Percentiles rank a stretch among this genome's conserved stretches.
These are phyloP conservation scores for Heritiera fomes DNA, from an alignment of 345 rosid species.

Conservation along the genomic window DNA sequence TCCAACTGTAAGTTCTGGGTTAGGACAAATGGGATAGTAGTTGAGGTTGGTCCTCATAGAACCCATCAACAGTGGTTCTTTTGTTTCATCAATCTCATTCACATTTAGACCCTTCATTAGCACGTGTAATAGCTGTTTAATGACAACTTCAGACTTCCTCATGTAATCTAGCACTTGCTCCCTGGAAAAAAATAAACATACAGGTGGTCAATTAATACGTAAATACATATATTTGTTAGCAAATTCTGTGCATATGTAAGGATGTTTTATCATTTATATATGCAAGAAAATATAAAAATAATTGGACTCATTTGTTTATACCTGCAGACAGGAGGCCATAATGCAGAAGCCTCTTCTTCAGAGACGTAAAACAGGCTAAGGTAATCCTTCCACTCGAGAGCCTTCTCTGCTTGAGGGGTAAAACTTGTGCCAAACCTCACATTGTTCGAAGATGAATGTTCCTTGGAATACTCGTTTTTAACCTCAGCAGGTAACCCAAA, in stretches of 20 bases:
- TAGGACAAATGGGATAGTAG: conserved; percentile 30
- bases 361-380: conserved; percentile 13
- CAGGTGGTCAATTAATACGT: background rate
- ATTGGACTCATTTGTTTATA: background rate
- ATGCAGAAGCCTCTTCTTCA: conserved; percentile 16
- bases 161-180: conserved; percentile 19
- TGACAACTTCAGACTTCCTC: conserved; percentile 23
- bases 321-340: conserved; percentile 30
- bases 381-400: conserved; percentile 27
- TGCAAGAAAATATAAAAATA: background rate
- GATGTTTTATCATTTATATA: background rate
- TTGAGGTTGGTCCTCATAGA: conserved; percentile 18
- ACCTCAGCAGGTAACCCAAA: background rate
- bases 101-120: conserved; percentile 22
- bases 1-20: conserved; percentile 24
- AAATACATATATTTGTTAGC: background rate
- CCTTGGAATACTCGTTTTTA: conserved; percentile 1
- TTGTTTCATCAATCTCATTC: conserved; percentile 12
- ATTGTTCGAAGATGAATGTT: background rate
- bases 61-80: conserved; percentile 19
- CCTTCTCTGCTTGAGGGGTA: conserved; percentile 14
- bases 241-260: background rate
- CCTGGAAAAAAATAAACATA: background rate
- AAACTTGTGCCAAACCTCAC: conserved; percentile 15
- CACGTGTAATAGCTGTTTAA: conserved; percentile 17